Percentiles rank a stretch among this genome's conserved stretches.
phyloP scores from a whole-genome alignment of 2,329 filamentous ascomycete genomes.

The Penicillium sp. region DNA sequence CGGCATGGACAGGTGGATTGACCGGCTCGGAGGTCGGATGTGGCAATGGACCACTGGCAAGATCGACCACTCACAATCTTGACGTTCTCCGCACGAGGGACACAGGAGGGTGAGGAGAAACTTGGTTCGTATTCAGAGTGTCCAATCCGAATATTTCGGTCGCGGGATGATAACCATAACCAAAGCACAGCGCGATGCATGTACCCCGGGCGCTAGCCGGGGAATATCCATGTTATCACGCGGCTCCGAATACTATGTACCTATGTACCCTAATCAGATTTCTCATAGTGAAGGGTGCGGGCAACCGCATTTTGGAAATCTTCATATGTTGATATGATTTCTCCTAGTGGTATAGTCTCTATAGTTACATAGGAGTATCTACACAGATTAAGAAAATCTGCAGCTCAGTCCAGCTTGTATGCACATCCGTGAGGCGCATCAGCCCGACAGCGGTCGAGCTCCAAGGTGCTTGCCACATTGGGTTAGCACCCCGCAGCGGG shows the following conservation, averaged over 20 bases:
- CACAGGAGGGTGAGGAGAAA: slow-evolving; percentile 7
- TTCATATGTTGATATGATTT: not conserved
- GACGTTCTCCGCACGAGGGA: slow-evolving; percentile 23
- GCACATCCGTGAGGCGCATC: not conserved
- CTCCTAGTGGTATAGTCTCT: not conserved
- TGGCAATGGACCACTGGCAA: slow-evolving; percentile 9
- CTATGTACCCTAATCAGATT: not conserved
- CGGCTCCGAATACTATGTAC: not conserved
- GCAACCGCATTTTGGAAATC: slow-evolving; percentile 5
- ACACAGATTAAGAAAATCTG: not conserved
- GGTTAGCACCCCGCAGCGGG: slow-evolving; percentile 15
- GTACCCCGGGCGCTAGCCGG: not conserved
- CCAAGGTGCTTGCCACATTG: not conserved
- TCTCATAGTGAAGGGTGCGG: slow-evolving; percentile 1
- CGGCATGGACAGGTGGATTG: not conserved
- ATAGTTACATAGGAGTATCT: not conserved
- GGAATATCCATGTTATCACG: not conserved
- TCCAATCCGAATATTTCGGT: not conserved
- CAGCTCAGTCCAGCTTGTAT: not conserved
- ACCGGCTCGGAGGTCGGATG: slow-evolving; percentile 11
- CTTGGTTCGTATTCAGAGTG: slow-evolving; percentile 8
- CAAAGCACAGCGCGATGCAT: not conserved
- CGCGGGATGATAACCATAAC: not conserved
- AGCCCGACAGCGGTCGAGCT: slow-evolving; percentile 1
- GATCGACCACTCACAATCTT: not conserved